Percentiles rank a stretch among this genome's conserved stretches.
phyloP scores from a whole-genome alignment of 345 rosid species.

The Eucalyptus tenuipes region DNA sequence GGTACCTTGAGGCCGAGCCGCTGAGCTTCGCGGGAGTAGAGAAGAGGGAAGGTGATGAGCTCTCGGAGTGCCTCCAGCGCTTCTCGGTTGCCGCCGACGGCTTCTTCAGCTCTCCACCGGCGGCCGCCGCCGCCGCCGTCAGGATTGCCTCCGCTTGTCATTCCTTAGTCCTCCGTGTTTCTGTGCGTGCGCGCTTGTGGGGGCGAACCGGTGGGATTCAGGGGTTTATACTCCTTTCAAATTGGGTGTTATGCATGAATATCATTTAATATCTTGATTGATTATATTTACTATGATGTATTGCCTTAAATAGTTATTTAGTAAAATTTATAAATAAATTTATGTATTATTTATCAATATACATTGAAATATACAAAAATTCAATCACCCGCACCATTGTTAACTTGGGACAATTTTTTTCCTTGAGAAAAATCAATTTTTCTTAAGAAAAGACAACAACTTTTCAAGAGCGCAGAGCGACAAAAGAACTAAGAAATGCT shows the following conservation, averaged over 20 bases:
- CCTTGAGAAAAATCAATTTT: neutral
- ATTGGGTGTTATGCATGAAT: neutral
- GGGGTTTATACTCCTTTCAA: neutral
- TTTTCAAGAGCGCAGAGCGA: rapidly evolving
- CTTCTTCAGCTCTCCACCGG: conserved; percentile 59
- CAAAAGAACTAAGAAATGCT: neutral
- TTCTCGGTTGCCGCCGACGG: conserved; percentile 61
- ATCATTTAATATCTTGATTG: no score
- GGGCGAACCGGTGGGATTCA: neutral
- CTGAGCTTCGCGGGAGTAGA: conserved; percentile 51
- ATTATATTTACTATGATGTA: no score
- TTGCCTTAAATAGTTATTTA: no score
- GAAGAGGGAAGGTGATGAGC: conserved; percentile 67
- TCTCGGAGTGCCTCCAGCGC: conserved; percentile 84
- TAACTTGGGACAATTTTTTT: no score
- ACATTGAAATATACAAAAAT: no score
- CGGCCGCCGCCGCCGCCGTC: neutral
- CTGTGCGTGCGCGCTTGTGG: neutral
- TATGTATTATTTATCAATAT: no score
- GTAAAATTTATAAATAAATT: no score
- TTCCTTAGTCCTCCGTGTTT: neutral
- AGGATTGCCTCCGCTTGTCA: neutral
- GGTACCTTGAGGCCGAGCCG: conserved; percentile 73
- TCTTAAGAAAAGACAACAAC: no score
- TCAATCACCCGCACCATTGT: no score